Conservation (phyloP, 331 rosid genomes). For the Acacia concinna region DNA sequence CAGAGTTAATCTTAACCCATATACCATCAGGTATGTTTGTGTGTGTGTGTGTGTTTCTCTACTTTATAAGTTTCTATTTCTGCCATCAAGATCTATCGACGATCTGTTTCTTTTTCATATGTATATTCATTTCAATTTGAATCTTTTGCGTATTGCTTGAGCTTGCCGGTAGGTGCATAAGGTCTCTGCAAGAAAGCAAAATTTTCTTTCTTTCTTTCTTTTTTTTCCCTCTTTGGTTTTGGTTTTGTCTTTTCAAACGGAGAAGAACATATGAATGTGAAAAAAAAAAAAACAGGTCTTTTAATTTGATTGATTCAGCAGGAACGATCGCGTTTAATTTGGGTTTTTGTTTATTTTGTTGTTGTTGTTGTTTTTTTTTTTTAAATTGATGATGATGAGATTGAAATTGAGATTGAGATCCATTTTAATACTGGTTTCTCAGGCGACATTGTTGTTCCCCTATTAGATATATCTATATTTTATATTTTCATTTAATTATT, state of each 20-base stretch:
- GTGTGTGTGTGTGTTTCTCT: background rate
- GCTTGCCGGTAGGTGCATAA: too few species aligned
- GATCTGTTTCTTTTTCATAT: background rate
- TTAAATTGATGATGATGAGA: background rate
- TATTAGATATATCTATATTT: background rate
- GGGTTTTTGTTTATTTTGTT: background rate
- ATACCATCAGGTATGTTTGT: conserved; percentile 28
- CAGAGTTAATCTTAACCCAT: background rate
- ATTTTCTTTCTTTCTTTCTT: background rate
- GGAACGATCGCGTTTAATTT: background rate
- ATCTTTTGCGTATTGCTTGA: background rate
- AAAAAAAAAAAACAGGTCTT: conserved; percentile 1
- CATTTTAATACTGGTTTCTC: conserved; percentile 1
- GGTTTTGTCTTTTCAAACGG: background rate
- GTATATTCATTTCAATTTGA: background rate
- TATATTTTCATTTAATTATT: conserved; percentile 2
- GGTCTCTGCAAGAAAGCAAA: too few species aligned
- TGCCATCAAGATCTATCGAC: background rate
- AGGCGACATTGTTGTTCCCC: background rate
- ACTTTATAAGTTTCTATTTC: background rate
- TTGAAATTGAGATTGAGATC: background rate
- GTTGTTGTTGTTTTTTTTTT: background rate
- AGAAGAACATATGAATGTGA: background rate
- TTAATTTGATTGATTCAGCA: conserved; percentile 32
- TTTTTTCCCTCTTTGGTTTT: background rate